Base-by-base conservation (phyloP, 2,329 filamentous ascomycete species). In the Alternaria metachromatica region DNA sequence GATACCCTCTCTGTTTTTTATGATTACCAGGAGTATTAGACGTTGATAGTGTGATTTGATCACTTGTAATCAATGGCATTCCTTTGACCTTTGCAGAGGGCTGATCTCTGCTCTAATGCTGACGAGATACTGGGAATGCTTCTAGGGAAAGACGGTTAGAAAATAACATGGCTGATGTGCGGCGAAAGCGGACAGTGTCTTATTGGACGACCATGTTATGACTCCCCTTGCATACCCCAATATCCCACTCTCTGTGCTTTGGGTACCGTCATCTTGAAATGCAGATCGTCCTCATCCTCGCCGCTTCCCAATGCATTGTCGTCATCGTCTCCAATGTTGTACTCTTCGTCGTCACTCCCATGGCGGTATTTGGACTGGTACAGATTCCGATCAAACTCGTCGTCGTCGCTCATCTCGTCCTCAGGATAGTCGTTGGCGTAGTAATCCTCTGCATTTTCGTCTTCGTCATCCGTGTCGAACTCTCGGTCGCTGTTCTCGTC, bases 401-500 rank as follows among this genome's bases (percentile, higher is more conserved):
- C 89, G 70, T 93, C 91, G 15, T 88, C 90, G 48, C 88, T 89
- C 13, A 93, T 85, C 76, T 94, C 92, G 58, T 94, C 91, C 65
- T 94, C 92, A 0, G 92, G 92, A 70, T 94, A 94, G 76, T 94
- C 92, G 58, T 91, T 90, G 4, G 89, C 88, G 74, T 94, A 93
- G 78, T 93, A 89, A 72, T 93, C 90, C 76, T 94, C 92, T 37
- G 92, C 86, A 73, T 90, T 90, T 41, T 87, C 87, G 67, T 90
- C 87, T 25, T 87, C 87, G 65, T 89, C 87, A 62, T 89, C 88
- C 33, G 84, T 87, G 65, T 88, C 84, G 80, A 84, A 87, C 49
- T 84, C 83, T 30, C 79, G 83, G 49, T 85, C 86, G 15, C 80
- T 79, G 12, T 85, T 83, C 13, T 86, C 84, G n/a, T 85, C 82